Base-by-base conservation (phyloP, 192 early-diverging fungal genomes). In the Helicostylum pulchrum region DNA sequence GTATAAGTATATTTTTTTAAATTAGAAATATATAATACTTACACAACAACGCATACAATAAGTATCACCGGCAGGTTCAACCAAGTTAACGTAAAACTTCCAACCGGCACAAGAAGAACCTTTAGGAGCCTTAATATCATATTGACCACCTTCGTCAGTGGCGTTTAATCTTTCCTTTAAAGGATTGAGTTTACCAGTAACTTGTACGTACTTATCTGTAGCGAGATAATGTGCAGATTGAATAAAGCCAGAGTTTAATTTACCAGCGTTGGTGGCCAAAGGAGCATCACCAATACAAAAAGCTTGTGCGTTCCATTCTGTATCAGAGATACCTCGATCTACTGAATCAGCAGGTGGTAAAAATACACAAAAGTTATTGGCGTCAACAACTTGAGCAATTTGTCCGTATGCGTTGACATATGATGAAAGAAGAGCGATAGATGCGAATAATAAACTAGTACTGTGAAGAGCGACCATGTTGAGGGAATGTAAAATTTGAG, bases 11-110 rank as follows among this genome's bases (percentile, higher is more conserved):
- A 12, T 4, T 0, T 19, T 31, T 53, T 9, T 52, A 26, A 26
- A 26, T 9, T 14, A 51, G 4, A 58, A 17, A 47, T 21, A 56
- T 15, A 31, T 17, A 19, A 34, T 19, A 70, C 68, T 70, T 70
- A 70, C 68, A 51, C 76, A 79, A 60, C 82, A 82, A 15, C 80
- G 74, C 66, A 84, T 75, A 72, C 83, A 84, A 64, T 74, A 84
- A 52, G 56, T 59, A 46, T 77, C 46, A 9, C n/a, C 34, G 23
- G 75, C 58, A 61, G 83, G 83, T 61, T 84, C 83, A 47, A 84
- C 54, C 51, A 84, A 68, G 56, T 82, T 76, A 17, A 84, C 83
- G 66, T 73, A 84, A 59, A 78, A 72, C 8, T 70, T 61, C 61
- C 72, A 82, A 2, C 72, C 74, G 45, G 75, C 68, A 58, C 80